Percentiles rank a stretch among this genome's conserved stretches.
Conservation (phyloP, 441 rosid species). For the Populus hybrid region DNA sequence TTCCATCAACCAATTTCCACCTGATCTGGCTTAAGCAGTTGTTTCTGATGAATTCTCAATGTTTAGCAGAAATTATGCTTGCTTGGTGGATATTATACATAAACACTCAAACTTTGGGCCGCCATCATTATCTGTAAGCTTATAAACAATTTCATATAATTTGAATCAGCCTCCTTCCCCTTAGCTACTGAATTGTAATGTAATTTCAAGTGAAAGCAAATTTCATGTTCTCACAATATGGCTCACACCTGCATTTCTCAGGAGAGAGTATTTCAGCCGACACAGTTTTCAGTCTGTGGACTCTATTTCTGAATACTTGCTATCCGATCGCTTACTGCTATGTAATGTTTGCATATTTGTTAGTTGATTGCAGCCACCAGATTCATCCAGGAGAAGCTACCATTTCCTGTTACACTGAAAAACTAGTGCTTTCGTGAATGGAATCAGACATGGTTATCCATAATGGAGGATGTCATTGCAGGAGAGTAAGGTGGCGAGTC, state of each 20-base stretch:
- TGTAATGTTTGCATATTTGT: constrained; percentile 12
- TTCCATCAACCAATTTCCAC: background rate
- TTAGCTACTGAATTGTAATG: background rate
- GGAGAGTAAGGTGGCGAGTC: constrained; percentile 69
- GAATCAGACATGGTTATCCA: too few relatives aligned
- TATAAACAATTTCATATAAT: background rate
- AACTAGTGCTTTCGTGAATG: too few relatives aligned
- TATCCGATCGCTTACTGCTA: background rate
- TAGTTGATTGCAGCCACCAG: constrained; percentile 30
- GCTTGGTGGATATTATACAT: background rate
- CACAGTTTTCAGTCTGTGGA: background rate
- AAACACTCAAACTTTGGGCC: background rate
- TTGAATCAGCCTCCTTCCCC: background rate
- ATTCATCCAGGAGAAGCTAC: too few relatives aligned
- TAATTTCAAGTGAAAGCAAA: background rate
- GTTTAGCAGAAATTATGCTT: background rate
- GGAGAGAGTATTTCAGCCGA: background rate
- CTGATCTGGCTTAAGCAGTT: background rate
- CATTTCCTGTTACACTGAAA: too few relatives aligned
- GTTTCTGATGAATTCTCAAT: background rate
- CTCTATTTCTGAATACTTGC: background rate
- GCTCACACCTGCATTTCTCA: too few relatives aligned
- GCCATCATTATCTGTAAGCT: background rate
- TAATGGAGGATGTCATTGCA: constrained; percentile 62
- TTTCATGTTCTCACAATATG: background rate